A percentile compares a stretch with the other conserved stretches of the same genome.
These are phyloP conservation scores for Xylariaceae sp. DNA, from an alignment of 2,329 filamentous ascomycete genomes.

Conservation along the genomic window DNA sequence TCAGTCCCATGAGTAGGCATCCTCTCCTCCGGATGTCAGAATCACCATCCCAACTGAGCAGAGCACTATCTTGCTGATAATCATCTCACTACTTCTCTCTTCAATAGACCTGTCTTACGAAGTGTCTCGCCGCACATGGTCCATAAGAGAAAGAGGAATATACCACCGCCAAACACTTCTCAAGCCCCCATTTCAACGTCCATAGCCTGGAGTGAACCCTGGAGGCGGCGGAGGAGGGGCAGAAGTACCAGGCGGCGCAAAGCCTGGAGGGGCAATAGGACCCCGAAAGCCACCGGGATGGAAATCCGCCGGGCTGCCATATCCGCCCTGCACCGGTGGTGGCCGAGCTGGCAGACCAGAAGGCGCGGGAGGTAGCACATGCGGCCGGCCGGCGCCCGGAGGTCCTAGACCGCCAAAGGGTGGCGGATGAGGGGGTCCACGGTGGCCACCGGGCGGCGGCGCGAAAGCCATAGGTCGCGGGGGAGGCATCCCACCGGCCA, in stretches of 20 bases:
- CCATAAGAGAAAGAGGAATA: not conserved
- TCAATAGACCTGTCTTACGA: not conserved
- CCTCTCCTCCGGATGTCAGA: not conserved
- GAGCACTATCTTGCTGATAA: not conserved
- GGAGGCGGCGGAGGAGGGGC: conserved; percentile 27
- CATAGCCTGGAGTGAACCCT: conserved; percentile 28
- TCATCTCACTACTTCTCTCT: not conserved
- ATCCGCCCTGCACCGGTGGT: conserved; percentile 62
- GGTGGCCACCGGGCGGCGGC: conserved; percentile 26
- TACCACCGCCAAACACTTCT: not conserved
- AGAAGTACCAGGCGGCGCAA: conserved; percentile 33
- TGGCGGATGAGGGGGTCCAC: conserved; percentile 28
- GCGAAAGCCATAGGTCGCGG: conserved; percentile 36
- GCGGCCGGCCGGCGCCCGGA: conserved; percentile 28
- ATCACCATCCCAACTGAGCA: not conserved
- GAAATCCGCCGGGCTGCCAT: conserved; percentile 57
- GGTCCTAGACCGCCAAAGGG: conserved; percentile 34
- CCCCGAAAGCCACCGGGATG: conserved; percentile 42
- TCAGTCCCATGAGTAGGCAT: not conserved
- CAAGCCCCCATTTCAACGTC: conserved; percentile 18
- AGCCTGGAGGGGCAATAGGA: conserved; percentile 41
- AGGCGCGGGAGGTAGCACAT: conserved; percentile 52
- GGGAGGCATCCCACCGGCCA: conserved; percentile 34
- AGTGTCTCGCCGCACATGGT: not conserved
- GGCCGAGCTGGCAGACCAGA: conserved; percentile 58